Evolutionary conservation across 2,329 filamentous ascomycete species (phyloP).

Genomic region (Stemphylium beticola): DNA sequence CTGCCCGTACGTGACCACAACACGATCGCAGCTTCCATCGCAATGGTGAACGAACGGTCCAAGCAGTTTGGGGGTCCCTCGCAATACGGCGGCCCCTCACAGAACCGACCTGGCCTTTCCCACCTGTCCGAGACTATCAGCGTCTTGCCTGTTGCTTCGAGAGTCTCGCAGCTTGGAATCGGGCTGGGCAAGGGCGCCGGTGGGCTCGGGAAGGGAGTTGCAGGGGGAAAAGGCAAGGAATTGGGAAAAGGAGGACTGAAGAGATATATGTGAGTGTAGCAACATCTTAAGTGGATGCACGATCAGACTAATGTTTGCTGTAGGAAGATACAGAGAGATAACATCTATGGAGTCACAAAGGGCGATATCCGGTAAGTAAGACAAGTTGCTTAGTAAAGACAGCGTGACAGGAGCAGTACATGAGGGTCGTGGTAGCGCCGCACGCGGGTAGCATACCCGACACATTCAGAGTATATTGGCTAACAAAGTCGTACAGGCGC

Average conservation of each 20-base stretch:
- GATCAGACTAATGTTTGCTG: slow-evolving; percentile 7
- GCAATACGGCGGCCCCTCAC: slow-evolving; percentile 8
- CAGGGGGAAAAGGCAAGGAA: slow-evolving; percentile 16
- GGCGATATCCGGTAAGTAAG: slow-evolving; percentile 42
- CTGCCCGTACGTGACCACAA: not conserved
- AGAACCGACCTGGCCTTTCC: slow-evolving; percentile 1
- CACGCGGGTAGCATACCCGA: not conserved
- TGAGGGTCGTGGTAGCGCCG: not conserved
- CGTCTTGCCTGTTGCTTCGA: slow-evolving; percentile 9
- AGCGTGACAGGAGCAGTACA: not conserved
- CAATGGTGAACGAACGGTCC: slow-evolving; percentile 19
- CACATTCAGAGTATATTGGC: not conserved
- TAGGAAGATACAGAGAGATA: slow-evolving; percentile 44
- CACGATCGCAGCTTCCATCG: not conserved
- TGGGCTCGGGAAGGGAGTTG: slow-evolving; percentile 12
- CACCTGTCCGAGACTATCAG: not conserved
- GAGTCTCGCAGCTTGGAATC: slow-evolving; percentile 20
- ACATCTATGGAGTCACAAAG: slow-evolving; percentile 43
- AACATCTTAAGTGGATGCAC: not conserved
- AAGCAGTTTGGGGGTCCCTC: slow-evolving; percentile 15
- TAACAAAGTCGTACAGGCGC: slow-evolving; percentile 53
- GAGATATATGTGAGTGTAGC: slow-evolving; percentile 31
- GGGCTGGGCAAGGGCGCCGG: slow-evolving; percentile 27
- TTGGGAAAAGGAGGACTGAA: slow-evolving; percentile 20
- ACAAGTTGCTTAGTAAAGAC: not conserved